phyloP scores from a whole-genome alignment of 2,329 filamentous ascomycete species.

The Polychaeton citri region DNA sequence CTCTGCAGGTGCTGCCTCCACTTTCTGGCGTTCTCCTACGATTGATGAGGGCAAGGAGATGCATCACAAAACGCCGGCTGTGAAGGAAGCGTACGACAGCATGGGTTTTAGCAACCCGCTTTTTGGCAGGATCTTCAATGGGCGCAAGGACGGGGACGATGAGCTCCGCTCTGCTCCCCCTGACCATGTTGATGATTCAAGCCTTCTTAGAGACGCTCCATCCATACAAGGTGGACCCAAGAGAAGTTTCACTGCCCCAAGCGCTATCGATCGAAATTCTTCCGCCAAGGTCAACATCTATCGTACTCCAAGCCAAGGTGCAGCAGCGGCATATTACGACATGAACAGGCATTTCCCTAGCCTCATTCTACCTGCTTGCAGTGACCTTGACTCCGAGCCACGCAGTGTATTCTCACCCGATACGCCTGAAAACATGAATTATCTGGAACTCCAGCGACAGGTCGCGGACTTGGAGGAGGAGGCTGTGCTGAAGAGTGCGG shows the following conservation, averaged over 20 bases:
- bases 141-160: conserved; percentile 8
- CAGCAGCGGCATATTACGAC: conserved; percentile 20
- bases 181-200: conserved; percentile 1
- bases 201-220: neutral
- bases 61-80: conserved; percentile 4
- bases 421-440: neutral
- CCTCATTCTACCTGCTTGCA: conserved; percentile 3
- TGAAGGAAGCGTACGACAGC: conserved; percentile 11
- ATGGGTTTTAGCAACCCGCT: conserved; percentile 11
- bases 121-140: conserved; percentile 11
- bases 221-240: conserved; percentile 3
- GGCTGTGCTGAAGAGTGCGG: neutral
- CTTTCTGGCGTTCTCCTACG: conserved; percentile 16
- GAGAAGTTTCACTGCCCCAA: conserved; percentile 16
- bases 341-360: conserved; percentile 10
- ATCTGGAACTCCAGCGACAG: neutral
- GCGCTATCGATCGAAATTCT: conserved; percentile 7
- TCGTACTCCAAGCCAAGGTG: conserved; percentile 17
- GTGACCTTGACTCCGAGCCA: neutral
- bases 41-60: conserved; percentile 5
- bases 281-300: conserved; percentile 17
- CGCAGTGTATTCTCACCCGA: neutral
- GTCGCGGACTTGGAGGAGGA: neutral
- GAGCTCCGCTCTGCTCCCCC: conserved; percentile 12
- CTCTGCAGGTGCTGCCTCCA: conserved; percentile 11